A percentile compares a stretch with the other conserved stretches of the same genome.
Conservation (phyloP, 306 rosid genomes). For the Heteromeles arbutifolia region DNA sequence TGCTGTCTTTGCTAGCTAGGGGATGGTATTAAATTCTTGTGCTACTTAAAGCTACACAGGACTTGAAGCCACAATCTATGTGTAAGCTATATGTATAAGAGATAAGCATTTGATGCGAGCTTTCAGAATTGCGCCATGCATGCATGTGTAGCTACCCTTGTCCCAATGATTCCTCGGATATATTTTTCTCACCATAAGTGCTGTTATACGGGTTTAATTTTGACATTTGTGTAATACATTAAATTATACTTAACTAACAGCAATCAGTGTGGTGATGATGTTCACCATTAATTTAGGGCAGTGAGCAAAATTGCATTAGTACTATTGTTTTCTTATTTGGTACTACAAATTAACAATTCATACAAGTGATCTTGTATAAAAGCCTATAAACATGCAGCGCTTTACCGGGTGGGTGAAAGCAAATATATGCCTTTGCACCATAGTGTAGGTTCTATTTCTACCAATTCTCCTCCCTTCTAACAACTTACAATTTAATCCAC, state of each 20-base stretch:
- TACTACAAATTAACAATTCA: neutral
- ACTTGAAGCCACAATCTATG: neutral
- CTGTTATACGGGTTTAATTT: neutral
- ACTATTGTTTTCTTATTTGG: too few relatives aligned
- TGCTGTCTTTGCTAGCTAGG: conserved; percentile 7
- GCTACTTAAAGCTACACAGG: conserved; percentile 8
- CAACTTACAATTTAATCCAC: too few relatives aligned
- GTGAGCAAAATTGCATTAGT: neutral
- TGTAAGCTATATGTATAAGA: neutral
- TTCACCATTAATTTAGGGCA: neutral
- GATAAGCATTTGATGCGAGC: neutral
- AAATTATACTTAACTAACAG: neutral
- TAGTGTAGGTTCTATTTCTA: too few relatives aligned
- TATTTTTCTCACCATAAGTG: neutral
- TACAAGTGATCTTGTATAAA: neutral
- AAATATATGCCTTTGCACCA: too few relatives aligned
- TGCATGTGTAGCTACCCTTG: neutral
- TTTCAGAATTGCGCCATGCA: neutral
- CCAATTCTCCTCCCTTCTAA: too few relatives aligned
- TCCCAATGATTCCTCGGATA: neutral
- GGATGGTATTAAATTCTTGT: conserved; percentile 12
- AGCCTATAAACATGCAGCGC: too few relatives aligned
- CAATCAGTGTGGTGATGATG: too few relatives aligned
- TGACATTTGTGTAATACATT: neutral
- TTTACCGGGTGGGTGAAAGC: too few relatives aligned